phyloP scores from a whole-genome alignment of 1,139 yeast genomes.

The Protomyces inouyei region DNA sequence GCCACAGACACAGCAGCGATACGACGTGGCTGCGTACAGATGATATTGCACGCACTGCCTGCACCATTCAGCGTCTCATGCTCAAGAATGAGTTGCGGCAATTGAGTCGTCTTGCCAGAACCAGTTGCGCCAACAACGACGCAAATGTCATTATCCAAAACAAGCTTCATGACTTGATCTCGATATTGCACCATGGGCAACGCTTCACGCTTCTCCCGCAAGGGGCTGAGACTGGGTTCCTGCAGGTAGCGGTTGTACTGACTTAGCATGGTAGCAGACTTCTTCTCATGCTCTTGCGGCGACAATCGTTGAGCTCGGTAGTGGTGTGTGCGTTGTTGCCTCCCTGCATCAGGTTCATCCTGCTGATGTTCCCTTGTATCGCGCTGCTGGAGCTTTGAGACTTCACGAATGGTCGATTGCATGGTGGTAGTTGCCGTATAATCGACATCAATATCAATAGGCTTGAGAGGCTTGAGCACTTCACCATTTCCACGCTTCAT shows the following conservation, averaged over 20 bases:
- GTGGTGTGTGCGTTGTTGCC: background rate
- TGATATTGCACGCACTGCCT: constrained; percentile 51
- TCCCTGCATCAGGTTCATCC: background rate
- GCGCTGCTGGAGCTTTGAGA: background rate
- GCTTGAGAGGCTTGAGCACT: constrained; percentile 27
- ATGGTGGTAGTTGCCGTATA: constrained; percentile 4
- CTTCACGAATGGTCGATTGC: constrained; percentile 11
- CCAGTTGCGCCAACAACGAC: constrained; percentile 95
- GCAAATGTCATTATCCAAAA: constrained; percentile 62
- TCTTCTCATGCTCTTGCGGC: constrained; percentile 3
- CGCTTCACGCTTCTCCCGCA: constrained; percentile 29
- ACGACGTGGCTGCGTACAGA: constrained; percentile 70
- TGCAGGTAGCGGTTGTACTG: constrained; percentile 20
- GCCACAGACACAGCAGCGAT: constrained; percentile 71
- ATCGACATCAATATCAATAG: constrained; percentile 26
- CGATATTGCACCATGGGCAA: constrained; percentile 31
- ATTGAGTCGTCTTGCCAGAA: constrained; percentile 95
- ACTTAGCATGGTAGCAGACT: constrained; percentile 11
- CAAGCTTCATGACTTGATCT: constrained; percentile 29
- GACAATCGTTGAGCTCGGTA: constrained; percentile 3
- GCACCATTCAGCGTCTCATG: constrained; percentile 51
- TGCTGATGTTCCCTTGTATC: background rate
- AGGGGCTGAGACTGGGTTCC: constrained; percentile 7
- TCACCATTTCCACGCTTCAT: constrained; percentile 31
- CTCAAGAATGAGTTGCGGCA: constrained; percentile 75